Evolutionary conservation across 805 yeast genomes (phyloP), one percentile per base, ranked within the genome.

Genomic region (Phaffomyces thermotolerans): DNA sequence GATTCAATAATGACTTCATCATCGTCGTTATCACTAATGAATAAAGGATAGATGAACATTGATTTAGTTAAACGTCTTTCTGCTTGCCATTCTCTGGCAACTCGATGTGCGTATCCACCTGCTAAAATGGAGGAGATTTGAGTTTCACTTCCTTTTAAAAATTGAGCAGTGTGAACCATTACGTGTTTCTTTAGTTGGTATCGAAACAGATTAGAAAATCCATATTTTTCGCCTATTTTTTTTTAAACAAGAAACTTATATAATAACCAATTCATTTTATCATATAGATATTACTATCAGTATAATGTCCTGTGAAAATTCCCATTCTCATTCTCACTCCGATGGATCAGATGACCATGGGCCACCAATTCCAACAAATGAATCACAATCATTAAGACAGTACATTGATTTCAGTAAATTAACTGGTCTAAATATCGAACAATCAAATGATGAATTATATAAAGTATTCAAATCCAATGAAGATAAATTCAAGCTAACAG

Each of bases 81-180:
- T 52, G 75, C 76, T 64, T 93, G 99, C 99, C 99, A 93, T 60
- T 76, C 81, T 55, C 99, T 76, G 18, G 87, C 59, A 37, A 91
- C 71, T 1, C 96, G 95, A 57, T 90, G 95, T 63, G 86, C 85
- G 66, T 90, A 93, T 4, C 98, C 97, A 47, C 98, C 96, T 49
- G 93, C 91, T 36, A 93, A 71, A 35, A 93, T 68, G 7, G 95
- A 84, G 13, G 88, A 73, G 48, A 87, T 76, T 32, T 73, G 69
- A 1, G 90, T 77, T 30, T 75, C 76, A 22, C 72, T 68, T 1
- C 70, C 65, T 15, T 78, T 76, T 41, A 84, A 67, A 56, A 75
- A 89, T 58, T 84, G 80, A 6, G 96, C 95, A 35, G 69, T 68
- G 60, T 86, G 95, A 39, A 68, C 67, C 79, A 75, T 78, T 30